Conservation (phyloP, 768 basidiomycete species). For the Lentinula boryana region DNA sequence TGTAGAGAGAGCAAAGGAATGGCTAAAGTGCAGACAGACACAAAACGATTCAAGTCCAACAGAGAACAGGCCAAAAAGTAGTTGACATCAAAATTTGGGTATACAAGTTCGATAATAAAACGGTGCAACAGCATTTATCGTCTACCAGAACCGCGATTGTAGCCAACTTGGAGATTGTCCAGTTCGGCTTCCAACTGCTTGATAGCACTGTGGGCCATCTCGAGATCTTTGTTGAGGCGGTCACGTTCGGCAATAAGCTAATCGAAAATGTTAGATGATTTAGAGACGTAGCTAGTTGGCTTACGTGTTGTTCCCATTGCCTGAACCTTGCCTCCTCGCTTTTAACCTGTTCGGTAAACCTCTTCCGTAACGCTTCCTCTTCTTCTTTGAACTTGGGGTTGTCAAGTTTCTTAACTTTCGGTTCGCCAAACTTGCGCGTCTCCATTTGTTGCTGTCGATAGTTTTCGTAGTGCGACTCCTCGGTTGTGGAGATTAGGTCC, state of each 20-base stretch:
- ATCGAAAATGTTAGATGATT: constrained; percentile 11
- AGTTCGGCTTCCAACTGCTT: constrained; percentile 88
- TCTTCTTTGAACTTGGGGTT: constrained; percentile 99
- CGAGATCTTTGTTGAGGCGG: constrained; percentile 97
- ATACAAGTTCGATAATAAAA: background rate
- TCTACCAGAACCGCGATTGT: constrained; percentile 67
- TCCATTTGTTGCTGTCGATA: constrained; percentile 99
- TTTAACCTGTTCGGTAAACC: constrained; percentile 99
- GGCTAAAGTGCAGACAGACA: background rate
- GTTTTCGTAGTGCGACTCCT: constrained; percentile 95
- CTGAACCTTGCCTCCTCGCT: constrained; percentile 95
- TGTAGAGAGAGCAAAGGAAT: background rate
- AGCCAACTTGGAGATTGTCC: constrained; percentile 83
- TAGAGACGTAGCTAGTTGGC: constrained; percentile 20
- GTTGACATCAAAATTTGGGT: background rate
- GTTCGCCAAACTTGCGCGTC: constrained; percentile 97
- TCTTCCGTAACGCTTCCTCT: constrained; percentile 92
- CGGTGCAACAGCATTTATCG: constrained; percentile 33
- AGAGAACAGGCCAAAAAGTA: background rate
- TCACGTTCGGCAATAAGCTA: constrained; percentile 98
- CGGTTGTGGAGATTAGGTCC: constrained; percentile 92
- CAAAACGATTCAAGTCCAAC: background rate
- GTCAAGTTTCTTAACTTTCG: constrained; percentile 97
- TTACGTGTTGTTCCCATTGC: constrained; percentile 98
- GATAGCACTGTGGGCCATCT: constrained; percentile 86